Evolutionary conservation across 768 basidiomycete species (phyloP).

Genomic region (Boletus speciosus): DNA sequence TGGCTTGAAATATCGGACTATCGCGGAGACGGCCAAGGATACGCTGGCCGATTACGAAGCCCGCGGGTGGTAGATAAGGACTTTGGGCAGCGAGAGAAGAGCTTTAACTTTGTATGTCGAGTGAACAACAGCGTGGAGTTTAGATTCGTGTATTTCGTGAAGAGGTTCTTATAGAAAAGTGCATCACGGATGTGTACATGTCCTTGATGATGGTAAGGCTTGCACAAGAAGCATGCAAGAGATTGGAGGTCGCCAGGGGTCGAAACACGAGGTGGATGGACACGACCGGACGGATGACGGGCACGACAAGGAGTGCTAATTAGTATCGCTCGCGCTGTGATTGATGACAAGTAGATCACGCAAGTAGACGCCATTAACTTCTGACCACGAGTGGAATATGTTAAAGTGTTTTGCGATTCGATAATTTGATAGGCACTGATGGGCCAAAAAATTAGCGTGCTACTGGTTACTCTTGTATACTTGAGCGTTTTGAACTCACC

Average conservation of each 20-base stretch:
- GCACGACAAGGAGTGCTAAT: not conserved
- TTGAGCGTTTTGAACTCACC: not conserved
- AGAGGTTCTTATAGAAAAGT: not conserved
- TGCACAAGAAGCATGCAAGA: not conserved
- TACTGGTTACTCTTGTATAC: not conserved
- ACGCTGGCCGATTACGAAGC: constrained; percentile 41
- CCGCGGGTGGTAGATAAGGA: constrained; percentile 37
- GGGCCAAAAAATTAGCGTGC: not conserved
- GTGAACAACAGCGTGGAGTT: not conserved
- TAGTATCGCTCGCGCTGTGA: not conserved
- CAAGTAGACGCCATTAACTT: not conserved
- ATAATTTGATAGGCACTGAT: too few species aligned
- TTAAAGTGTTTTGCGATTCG: too few species aligned
- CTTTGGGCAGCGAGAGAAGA: not conserved
- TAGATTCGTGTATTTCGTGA: not conserved
- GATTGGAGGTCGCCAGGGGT: not conserved
- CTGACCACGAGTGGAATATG: not conserved
- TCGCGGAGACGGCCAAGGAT: constrained; percentile 40
- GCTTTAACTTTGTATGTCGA: not conserved
- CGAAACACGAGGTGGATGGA: not conserved
- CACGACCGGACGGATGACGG: not conserved
- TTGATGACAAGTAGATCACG: not conserved
- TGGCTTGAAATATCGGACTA: constrained; percentile 39
- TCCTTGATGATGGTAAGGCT: not conserved
- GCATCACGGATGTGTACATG: not conserved